A percentile compares a stretch with the other conserved stretches of the same genome.
phyloP scores from a whole-genome alignment of 768 basidiomycete species.

The Amanita pseudoporphyria region DNA sequence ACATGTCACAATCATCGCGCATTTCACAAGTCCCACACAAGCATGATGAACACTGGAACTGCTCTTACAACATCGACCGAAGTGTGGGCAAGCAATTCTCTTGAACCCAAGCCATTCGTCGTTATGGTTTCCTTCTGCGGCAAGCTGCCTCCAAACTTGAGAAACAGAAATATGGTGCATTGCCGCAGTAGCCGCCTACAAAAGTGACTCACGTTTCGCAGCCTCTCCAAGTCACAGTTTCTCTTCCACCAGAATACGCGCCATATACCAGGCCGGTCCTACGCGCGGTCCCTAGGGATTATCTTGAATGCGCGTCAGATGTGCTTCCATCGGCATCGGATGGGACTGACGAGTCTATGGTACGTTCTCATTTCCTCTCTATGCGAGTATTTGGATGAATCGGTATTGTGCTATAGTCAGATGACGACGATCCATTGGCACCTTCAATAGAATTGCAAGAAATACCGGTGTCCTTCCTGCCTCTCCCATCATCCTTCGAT shows the following conservation, averaged over 20 bases:
- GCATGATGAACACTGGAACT: not conserved
- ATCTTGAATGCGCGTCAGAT: not conserved
- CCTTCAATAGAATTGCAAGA: not conserved
- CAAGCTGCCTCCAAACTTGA: conserved; percentile 1
- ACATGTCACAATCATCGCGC: not conserved
- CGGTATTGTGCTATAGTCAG: not conserved
- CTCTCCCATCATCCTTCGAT: not conserved
- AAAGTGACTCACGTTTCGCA: not conserved
- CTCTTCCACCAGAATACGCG: no score
- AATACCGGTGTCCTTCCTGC: not conserved
- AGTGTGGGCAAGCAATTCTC: not conserved
- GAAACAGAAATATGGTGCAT: not conserved
- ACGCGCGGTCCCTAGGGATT: not conserved
- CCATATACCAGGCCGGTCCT: not conserved
- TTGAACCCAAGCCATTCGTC: not conserved
- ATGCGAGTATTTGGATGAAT: not conserved
- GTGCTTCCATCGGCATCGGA: not conserved
- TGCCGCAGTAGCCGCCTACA: not conserved
- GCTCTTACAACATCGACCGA: not conserved
- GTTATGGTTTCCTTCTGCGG: not conserved
- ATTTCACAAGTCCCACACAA: not conserved
- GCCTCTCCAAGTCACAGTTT: conserved; percentile 1
- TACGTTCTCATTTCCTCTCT: not conserved
- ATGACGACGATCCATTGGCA: not conserved
- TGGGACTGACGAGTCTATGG: not conserved